Base-by-base conservation (phyloP, 1,284 basidiomycete genomes). In the Marasmius tenuissimus region DNA sequence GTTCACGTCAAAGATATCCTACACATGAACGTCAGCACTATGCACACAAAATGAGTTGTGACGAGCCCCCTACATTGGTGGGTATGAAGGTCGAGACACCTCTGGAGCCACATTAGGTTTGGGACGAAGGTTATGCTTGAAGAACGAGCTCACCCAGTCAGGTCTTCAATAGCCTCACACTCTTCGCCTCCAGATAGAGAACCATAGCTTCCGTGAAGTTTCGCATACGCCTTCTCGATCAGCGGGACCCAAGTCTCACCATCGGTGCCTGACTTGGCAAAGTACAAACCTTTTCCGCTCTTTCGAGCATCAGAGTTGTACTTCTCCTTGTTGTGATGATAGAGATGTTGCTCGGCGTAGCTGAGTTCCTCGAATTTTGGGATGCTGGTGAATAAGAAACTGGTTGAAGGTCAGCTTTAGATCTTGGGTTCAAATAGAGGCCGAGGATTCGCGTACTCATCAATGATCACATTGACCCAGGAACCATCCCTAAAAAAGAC, bases 221-320 rank as follows among this genome's bases (percentile, higher is more conserved):
- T 83, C 0, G 83, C 83, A 63, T 78, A 85, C 3, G 83, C 83
- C 67, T 85, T 84, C 68, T 84, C 83, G 18, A 84, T 76, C 16
- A 85, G 68, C 1, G 83, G 81, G 6, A 73, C 72, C 72, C 72
- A 74, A 20, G 70, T 72, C 56, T 72, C 71, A 40, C 69, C 69
- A 60, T 70, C 68, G 45, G 68, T 65, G 10, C 65, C 66, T 20
- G 69, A 69, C 16, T 63, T 64, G 1, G 72, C 70, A 61, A 74
- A 74, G 60, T 67, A 71, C 3, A 74, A 63, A 5, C 62, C 66
- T 49, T 72, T 72, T 22, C 67, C 65, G 38, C 68, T 69, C 50
- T 68, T 72, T 10, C 72, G 61, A 5, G 71, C 71, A 5, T 65
- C 55, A 12, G 50, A 61, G 38, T 73, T 67, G 63, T 70, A 75